Evolutionary conservation across 108 stramenopile genomes (phyloP).

Genomic region (Pseudonitzschia multiseries): DNA sequence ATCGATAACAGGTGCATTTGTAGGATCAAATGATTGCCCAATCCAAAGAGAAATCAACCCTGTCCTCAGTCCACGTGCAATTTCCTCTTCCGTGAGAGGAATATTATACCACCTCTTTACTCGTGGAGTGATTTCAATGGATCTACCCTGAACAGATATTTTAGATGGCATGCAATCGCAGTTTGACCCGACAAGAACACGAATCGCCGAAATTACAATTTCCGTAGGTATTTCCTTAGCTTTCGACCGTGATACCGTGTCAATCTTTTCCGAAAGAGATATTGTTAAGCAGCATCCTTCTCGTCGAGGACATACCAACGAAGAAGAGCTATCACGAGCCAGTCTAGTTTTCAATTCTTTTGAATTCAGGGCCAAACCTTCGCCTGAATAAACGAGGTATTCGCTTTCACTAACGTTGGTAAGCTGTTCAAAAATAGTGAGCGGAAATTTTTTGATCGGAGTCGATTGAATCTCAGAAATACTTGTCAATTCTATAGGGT

Average conservation of each 20-base stretch:
- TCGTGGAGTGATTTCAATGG: constrained; percentile 53
- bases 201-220: constrained; percentile 61
- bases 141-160: constrained; percentile 60
- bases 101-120: constrained; percentile 82
- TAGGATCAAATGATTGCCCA: constrained; percentile 47
- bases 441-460: constrained; percentile 27
- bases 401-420: constrained; percentile 59
- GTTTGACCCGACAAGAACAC: constrained; percentile 71
- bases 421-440: constrained; percentile 63
- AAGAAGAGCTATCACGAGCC: constrained; percentile 51
- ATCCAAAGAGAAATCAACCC: constrained; percentile 66
- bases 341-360: constrained; percentile 54
- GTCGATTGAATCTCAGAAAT: not conserved
- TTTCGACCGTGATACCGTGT: not conserved
- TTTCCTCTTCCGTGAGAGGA: constrained; percentile 76
- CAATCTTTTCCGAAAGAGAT: constrained; percentile 23
- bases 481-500: not conserved
- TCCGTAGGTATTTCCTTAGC: not conserved
- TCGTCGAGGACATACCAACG: constrained; percentile 44
- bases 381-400: constrained; percentile 45
- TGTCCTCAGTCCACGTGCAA: constrained; percentile 57
- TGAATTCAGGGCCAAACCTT: constrained; percentile 40
- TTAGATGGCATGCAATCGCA: constrained; percentile 57
- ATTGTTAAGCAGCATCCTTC: constrained; percentile 74
- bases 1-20: constrained; percentile 58